Evolutionary conservation across 164 flowering plant species (phyloP).

Genomic region (Echeveria elegans): DNA sequence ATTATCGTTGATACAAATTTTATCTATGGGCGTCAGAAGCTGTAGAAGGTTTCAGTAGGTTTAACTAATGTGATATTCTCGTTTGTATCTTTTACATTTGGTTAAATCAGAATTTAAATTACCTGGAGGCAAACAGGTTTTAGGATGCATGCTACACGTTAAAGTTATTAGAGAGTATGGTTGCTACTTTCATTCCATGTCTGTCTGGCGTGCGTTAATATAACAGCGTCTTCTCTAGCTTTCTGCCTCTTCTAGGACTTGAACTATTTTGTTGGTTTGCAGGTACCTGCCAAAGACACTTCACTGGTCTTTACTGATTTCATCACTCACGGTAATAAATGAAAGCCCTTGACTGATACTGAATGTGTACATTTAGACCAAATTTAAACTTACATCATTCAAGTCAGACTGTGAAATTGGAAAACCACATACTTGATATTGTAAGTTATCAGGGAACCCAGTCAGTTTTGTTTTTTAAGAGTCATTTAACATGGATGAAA

Average conservation of each 20-base stretch:
- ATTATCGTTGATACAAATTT: no score
- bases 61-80: no score
- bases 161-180: neutral
- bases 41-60: neutral
- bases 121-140: neutral
- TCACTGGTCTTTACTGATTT: conserved; percentile 84
- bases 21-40: no score
- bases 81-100: neutral
- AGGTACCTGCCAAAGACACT: conserved; percentile 57
- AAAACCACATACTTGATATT: neutral
- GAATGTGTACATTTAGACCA: no score
- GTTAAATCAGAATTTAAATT: no score
- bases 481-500: neutral
- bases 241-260: neutral
- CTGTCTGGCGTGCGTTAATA: neutral
- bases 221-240: neutral
- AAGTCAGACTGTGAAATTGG: neutral
- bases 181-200: neutral
- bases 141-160: neutral
- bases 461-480: neutral
- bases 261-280: conserved; percentile 1
- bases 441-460: neutral
- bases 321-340: conserved; percentile 62
- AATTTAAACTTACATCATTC: no score
- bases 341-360: neutral